Evolutionary conservation across 768 basidiomycete genomes (phyloP), one percentile per base, ranked within the genome.

Genomic region (Russula brevipes): DNA sequence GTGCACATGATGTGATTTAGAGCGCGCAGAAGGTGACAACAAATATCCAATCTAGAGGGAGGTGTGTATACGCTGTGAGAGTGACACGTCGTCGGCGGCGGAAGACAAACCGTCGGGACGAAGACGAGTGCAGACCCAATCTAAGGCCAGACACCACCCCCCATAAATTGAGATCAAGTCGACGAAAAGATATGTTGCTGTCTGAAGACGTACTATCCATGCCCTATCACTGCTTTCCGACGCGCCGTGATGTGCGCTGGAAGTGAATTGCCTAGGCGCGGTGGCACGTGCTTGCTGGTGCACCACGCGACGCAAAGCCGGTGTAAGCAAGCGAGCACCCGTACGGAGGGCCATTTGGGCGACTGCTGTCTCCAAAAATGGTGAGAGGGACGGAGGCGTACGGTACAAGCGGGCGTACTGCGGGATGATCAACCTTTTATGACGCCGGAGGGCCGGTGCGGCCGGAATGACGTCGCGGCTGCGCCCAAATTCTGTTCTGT

Each of bases 1-100:
- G 73, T 82, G 83, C 24, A 81, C 80, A 16, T 64, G 36, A 41
- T 68, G 67, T 24, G 55, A 45, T n/a, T 59, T 56, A n/a, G 53
- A 54, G 16, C 54, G 66, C 31, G 66, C 59, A 41, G 58, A 68
- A 16, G 67, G 67, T 39, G 67, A 68, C 4, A 67, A 38, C 46
- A 67, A 51, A 53, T 67, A 64, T 24, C 39, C 51, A 3, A 68
- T 60, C 65, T 67, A 42, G 30, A 49, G 31, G 16, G 24, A 35
- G 9, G 14, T 12, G 36, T 35, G 14, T 9, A 31, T 49, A 44
- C 36, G 38, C 10, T 24, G 46, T 82, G 79, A 60, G 79, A 1
- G 50, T 64, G 63, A 66, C 65, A 66, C 57, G 53, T 66, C 44
- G 36, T 12, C 24, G 50, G 33, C 19, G 19, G 47, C 16, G 46